Evolutionary conservation across 2,329 filamentous ascomycete genomes (phyloP), one percentile per base, ranked within the genome.

Genomic region (Neofusicoccum umdonicola): DNA sequence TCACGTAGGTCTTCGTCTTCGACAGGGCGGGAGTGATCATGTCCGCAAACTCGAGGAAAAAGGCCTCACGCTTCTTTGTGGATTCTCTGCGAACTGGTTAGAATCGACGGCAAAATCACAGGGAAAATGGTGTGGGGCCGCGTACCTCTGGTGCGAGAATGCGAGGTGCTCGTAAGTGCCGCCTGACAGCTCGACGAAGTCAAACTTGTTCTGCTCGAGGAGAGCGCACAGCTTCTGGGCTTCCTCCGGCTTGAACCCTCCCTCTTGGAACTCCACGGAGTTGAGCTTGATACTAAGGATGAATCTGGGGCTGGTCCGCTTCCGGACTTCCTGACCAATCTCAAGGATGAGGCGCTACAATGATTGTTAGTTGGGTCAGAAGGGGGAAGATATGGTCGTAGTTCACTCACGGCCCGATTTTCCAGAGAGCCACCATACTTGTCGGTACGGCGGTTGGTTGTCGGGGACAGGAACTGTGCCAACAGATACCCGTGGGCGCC

Each of bases 141-240:
- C 67, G 41, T 57, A 58, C 65, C 62, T 15, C 58, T 62, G 9
- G n/a, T 54, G 11, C 41, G 45, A 62, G 66, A 87, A 70, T 63
- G 15, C 63, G 17, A 63, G 57, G 37, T 51, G 69, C 69, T 71
- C 69, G 17, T 69, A 62, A 61, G 69, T 84, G 0, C 89, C 88
- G 0, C 89, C 89, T 17, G 83, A 87, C 31, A 91, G 82, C 74
- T 92, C 88, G 1, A 91, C 75, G 68, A 90, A 90, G 74, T 91
- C 89, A 1, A 91, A 75, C 4, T 77, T 84, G 44, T 79, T 80
- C 70, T 90, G 88, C 64, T 85, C 82, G 44, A 90, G 75, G n/a
- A 77, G 71, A 31, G 74, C 67, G 69, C 80, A 82, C 60, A 85
- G 73, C 52, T 78, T 65, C 52, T 74, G 76, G 41, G 81, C 84